Conservation (phyloP, 306 rosid genomes). For the Ammopiptanthus mongolicus region DNA sequence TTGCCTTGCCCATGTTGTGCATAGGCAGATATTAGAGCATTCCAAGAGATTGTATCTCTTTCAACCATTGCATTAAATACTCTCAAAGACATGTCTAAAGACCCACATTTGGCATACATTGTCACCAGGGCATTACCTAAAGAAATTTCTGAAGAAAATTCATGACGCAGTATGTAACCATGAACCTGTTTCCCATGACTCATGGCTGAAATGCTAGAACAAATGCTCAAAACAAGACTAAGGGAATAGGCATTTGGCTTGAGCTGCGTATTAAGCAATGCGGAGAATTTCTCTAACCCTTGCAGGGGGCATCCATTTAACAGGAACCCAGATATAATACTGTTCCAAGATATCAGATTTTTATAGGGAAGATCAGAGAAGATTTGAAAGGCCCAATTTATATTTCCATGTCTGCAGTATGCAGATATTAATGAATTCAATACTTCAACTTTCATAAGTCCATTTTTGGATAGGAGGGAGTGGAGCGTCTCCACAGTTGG, state of each 20-base stretch:
- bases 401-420: slow-evolving; percentile 46
- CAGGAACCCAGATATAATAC: slow-evolving; percentile 57
- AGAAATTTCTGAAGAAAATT: slow-evolving; percentile 39
- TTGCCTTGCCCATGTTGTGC: slow-evolving; percentile 72
- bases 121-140: slow-evolving; percentile 59
- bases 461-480: slow-evolving; percentile 44
- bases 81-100: slow-evolving; percentile 44
- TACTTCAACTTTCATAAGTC: slow-evolving; percentile 47
- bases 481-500: slow-evolving; percentile 51
- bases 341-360: slow-evolving; percentile 71
- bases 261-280: slow-evolving; percentile 42
- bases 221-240: slow-evolving; percentile 58
- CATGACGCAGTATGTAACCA: slow-evolving; percentile 43
- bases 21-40: slow-evolving; percentile 72
- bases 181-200: slow-evolving; percentile 69
- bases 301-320: slow-evolving; percentile 44
- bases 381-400: slow-evolving; percentile 40
- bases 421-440: slow-evolving; percentile 66
- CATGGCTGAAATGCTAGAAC: slow-evolving; percentile 57
- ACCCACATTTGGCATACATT: slow-evolving; percentile 77
- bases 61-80: slow-evolving; percentile 58
- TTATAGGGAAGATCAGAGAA: slow-evolving; percentile 38
- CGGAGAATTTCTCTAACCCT: slow-evolving; percentile 51
- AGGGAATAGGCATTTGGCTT: slow-evolving; percentile 57
- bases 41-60: slow-evolving; percentile 70